These are phyloP conservation scores for Rhipidocladum racemiflorum DNA, from an alignment of 176 grass and related monocot species.

Conservation along the genomic window DNA sequence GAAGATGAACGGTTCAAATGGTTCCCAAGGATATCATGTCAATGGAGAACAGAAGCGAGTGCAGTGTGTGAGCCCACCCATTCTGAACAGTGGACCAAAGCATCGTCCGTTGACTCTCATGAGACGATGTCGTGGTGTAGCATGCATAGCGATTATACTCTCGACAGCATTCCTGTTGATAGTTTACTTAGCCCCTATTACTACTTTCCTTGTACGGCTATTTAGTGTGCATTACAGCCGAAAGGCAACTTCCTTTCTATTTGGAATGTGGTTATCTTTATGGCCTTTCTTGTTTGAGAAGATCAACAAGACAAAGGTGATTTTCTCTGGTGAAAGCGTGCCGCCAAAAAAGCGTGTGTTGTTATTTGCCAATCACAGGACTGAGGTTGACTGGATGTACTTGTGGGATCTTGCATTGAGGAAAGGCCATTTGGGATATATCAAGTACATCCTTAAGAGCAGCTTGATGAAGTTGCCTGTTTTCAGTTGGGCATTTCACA, in stretches of 20 bases:
- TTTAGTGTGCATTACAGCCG: constrained; percentile 74
- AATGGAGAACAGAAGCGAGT: constrained; percentile 45
- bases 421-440: constrained; percentile 72
- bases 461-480: constrained; percentile 96
- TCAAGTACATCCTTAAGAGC: constrained; percentile 96
- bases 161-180: constrained; percentile 81
- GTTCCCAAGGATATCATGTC: constrained; percentile 27
- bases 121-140: constrained; percentile 67
- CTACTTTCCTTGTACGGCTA: constrained; percentile 55
- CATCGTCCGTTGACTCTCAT: constrained; percentile 70
- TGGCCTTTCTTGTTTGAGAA: constrained; percentile 95
- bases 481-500: constrained; percentile 87
- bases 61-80: constrained; percentile 14
- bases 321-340: constrained; percentile 79
- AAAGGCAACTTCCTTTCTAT: constrained; percentile 70
- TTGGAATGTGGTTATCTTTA: constrained; percentile 82
- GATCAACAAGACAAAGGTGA: constrained; percentile 78
- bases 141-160: constrained; percentile 63
- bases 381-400: constrained; percentile 98
- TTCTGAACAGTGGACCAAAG: constrained; percentile 53
- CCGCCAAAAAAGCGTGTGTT: constrained; percentile 62
- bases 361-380: constrained; percentile 92
- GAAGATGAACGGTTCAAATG: constrained; percentile 55
- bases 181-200: constrained; percentile 65
- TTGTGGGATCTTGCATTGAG: constrained; percentile 93